Evolutionary conservation across 164 flowering plant species (phyloP).

Genomic region (Brasenia schreberi): DNA sequence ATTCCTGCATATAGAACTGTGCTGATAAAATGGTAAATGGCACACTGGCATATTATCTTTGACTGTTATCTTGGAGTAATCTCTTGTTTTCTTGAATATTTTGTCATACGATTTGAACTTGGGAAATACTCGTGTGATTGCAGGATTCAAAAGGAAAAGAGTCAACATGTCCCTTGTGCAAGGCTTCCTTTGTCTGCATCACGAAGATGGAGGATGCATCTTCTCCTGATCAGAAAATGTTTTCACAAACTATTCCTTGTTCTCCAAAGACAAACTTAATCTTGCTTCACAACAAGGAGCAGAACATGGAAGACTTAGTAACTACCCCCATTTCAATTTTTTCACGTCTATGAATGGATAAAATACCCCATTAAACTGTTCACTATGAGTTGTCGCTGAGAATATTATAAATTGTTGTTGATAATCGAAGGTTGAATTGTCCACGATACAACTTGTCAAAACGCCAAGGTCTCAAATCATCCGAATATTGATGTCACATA

Average conservation of each 20-base stretch:
- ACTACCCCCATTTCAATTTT: not conserved
- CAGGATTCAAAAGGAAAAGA: slow-evolving; percentile 50
- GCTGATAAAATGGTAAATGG: slow-evolving; percentile 62
- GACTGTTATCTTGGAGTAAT: not conserved
- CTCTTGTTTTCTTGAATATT: not conserved
- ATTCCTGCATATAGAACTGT: slow-evolving; percentile 80
- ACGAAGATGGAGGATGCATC: slow-evolving; percentile 58
- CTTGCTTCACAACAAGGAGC: slow-evolving; percentile 27
- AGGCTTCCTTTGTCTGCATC: slow-evolving; percentile 56
- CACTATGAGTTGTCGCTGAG: too few species aligned
- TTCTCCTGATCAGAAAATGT: slow-evolving; percentile 70
- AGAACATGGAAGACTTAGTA: slow-evolving; percentile 30
- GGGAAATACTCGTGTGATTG: not conserved
- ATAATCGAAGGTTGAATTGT: too few species aligned
- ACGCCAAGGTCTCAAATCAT: too few species aligned
- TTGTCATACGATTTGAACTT: not conserved
- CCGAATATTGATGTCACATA: too few species aligned
- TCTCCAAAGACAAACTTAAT: slow-evolving; percentile 24
- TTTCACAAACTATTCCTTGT: slow-evolving; percentile 71
- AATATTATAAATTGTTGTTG: too few species aligned
- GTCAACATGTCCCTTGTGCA: slow-evolving; percentile 88
- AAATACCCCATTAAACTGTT: not conserved
- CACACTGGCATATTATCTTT: not conserved
- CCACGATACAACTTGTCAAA: too few species aligned
- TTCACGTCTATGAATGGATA: not conserved